Percentiles rank a stretch among this genome's conserved stretches.
These are phyloP conservation scores for Sinapis alba DNA, from an alignment of 441 rosid species.

Conservation along the genomic window DNA sequence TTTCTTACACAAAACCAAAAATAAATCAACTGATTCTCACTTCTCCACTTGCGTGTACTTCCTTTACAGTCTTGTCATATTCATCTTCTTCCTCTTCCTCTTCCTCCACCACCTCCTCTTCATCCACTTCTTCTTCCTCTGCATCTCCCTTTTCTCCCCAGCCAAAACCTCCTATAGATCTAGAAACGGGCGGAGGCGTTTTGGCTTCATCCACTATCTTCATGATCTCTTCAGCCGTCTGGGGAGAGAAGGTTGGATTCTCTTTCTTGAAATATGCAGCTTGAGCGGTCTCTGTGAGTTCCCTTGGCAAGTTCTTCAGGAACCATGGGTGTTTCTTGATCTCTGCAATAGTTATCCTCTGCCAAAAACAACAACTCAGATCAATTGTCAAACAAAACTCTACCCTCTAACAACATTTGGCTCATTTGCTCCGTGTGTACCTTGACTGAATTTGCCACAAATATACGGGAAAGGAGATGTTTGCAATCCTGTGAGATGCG, in stretches of 20 bases:
- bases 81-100: constrained; percentile 68
- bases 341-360: constrained; percentile 68
- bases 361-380: constrained; percentile 3
- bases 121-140: constrained; percentile 56
- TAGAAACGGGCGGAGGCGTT: constrained; percentile 54
- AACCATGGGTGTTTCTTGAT: constrained; percentile 80
- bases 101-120: constrained; percentile 49
- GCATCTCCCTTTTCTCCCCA: constrained; percentile 73
- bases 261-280: constrained; percentile 71
- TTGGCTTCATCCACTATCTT: constrained; percentile 71
- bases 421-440: constrained; percentile 22
- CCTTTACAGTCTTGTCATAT: constrained; percentile 76
- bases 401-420: background rate
- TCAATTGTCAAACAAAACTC: background rate
- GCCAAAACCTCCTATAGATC: constrained; percentile 68
- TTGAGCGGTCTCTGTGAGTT: constrained; percentile 82
- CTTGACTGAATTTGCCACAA: constrained; percentile 56
- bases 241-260: constrained; percentile 59
- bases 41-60: constrained; percentile 78
- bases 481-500: constrained; percentile 63
- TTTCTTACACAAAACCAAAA: constrained; percentile 49
- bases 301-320: constrained; percentile 78
- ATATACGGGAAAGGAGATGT: constrained; percentile 60
- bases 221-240: constrained; percentile 61
- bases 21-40: constrained; percentile 47